A percentile compares a stretch with the other conserved stretches of the same genome.
Conservation (phyloP, 1,284 basidiomycete species). For the Puccinia polysora region DNA sequence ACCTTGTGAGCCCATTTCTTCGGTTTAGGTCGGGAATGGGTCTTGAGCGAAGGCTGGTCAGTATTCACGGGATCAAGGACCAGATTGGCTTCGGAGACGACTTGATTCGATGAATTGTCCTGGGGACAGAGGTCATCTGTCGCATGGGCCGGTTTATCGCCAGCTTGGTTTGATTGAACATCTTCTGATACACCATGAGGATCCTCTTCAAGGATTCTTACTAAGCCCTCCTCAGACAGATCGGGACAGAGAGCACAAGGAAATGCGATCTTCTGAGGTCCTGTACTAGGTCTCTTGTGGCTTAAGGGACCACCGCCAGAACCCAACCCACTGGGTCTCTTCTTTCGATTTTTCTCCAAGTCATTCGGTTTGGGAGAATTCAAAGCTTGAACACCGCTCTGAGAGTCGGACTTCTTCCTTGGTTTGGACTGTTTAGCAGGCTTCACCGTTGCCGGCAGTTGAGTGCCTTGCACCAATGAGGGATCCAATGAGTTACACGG, state of each 20-base stretch:
- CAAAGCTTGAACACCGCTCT: background rate
- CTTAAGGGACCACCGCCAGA: background rate
- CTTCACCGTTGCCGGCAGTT: too few species aligned
- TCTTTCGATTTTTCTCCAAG: constrained; percentile 45
- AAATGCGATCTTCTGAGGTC: constrained; percentile 43
- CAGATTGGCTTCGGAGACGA: background rate
- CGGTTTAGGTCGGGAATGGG: background rate
- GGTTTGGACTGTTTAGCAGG: too few species aligned
- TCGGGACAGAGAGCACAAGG: constrained; percentile 55
- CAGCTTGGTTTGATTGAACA: constrained; percentile 1
- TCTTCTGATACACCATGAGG: background rate
- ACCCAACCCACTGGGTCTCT: constrained; percentile 16
- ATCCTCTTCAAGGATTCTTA: constrained; percentile 45
- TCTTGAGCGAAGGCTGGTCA: background rate
- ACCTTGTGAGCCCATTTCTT: constrained; percentile 38
- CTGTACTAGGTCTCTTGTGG: background rate
- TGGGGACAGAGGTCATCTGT: background rate
- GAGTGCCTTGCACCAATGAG: too few species aligned
- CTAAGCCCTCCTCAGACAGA: constrained; percentile 46
- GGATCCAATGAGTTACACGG: background rate
- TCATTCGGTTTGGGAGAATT: constrained; percentile 11
- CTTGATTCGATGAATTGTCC: background rate
- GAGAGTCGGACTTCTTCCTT: background rate
- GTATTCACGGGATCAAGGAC: constrained; percentile 45
- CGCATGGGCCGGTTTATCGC: constrained; percentile 35